Percentiles rank a stretch among this genome's conserved stretches.
These are phyloP conservation scores for Arxiozyma bovina DNA, from an alignment of 1,139 yeast species.

Conservation along the genomic window DNA sequence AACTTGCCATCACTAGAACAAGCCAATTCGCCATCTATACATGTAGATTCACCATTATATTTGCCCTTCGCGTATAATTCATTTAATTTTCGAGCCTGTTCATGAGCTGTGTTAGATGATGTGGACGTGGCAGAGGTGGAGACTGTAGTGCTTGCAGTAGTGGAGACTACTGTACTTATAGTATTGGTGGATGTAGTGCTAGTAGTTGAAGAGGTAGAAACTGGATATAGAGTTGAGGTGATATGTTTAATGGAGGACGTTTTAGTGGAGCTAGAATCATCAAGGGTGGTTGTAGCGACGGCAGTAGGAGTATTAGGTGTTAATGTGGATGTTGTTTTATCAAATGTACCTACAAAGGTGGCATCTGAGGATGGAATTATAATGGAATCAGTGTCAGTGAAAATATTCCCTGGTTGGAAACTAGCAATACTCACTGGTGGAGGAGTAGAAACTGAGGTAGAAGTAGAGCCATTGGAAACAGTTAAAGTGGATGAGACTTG, in stretches of 20 bases:
- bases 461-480: not conserved
- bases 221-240: conserved; percentile 8
- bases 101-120: conserved; percentile 29
- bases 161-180: too few relatives aligned
- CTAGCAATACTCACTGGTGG: conserved; percentile 3
- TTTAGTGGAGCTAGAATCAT: not conserved
- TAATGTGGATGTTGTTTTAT: conserved; percentile 3
- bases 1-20: conserved; percentile 42
- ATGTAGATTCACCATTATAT: conserved; percentile 29
- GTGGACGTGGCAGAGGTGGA: conserved; percentile 3
- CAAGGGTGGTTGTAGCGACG: not conserved
- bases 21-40: conserved; percentile 42
- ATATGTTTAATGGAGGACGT: not conserved
- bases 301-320: not conserved
- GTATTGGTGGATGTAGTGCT: conserved; percentile 4
- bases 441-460: not conserved
- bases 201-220: not conserved
- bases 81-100: conserved; percentile 37
- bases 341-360: not conserved
- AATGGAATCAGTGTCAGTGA: not conserved
- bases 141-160: conserved; percentile 7
- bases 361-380: not conserved
- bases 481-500: not conserved
- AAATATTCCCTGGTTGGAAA: not conserved
- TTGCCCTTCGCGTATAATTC: conserved; percentile 25